These are phyloP conservation scores for Rhizopogon vulgaris DNA, from an alignment of 768 basidiomycete species.

Conservation along the genomic window DNA sequence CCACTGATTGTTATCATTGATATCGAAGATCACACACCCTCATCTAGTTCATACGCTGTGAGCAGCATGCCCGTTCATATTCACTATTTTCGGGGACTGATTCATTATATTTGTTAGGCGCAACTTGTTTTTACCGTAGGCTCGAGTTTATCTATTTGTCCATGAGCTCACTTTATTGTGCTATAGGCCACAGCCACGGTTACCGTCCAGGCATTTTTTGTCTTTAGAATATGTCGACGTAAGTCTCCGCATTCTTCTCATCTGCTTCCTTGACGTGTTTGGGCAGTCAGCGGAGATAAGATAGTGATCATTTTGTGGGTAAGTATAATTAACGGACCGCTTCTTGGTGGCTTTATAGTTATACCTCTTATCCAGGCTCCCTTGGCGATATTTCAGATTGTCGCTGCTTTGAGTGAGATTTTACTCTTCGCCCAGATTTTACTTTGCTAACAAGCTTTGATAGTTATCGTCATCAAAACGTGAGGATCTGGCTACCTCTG, in stretches of 20 bases:
- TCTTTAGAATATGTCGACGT: background rate
- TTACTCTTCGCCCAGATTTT: background rate
- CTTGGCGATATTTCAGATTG: background rate
- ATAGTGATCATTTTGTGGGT: background rate
- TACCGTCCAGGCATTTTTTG: background rate
- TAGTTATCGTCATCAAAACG: background rate
- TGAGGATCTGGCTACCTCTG: background rate
- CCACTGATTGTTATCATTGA: background rate
- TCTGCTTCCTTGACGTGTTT: background rate
- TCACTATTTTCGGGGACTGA: background rate
- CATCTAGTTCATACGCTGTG: background rate
- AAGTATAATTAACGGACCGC: background rate
- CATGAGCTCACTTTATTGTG: background rate
- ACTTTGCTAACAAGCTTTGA: background rate
- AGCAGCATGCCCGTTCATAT: background rate
- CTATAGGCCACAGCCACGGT: background rate
- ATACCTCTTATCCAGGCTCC: background rate
- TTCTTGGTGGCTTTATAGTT: background rate
- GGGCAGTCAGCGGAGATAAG: background rate
- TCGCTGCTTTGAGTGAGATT: background rate
- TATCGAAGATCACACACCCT: background rate
- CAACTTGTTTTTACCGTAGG: background rate
- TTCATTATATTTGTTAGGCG: background rate
- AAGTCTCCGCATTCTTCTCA: background rate
- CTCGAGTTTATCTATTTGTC: background rate